phyloP scores from a whole-genome alignment of 2,329 filamentous ascomycete species.

The Fusarium albidum region DNA sequence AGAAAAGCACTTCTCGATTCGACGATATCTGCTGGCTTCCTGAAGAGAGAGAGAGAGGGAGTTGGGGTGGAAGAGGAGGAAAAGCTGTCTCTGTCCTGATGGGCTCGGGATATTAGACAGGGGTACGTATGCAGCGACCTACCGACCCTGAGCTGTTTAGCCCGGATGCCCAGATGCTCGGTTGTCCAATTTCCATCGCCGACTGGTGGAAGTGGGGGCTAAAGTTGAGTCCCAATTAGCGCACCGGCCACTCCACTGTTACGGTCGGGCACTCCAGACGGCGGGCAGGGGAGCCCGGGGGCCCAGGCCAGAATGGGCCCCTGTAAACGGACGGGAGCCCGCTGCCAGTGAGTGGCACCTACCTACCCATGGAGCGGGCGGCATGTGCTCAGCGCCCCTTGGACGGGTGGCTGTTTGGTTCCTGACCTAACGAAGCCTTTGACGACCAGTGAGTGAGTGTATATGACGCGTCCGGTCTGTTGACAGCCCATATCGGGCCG shows the following conservation, averaged over 20 bases:
- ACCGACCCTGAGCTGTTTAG: constrained; percentile 24
- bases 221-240: background rate
- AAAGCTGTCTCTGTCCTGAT: constrained; percentile 37
- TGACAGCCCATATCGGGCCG: background rate
- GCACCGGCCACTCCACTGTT: constrained; percentile 31
- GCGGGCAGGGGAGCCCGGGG: too few species aligned
- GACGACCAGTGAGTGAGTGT: too few species aligned
- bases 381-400: constrained; percentile 14
- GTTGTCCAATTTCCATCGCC: constrained; percentile 27
- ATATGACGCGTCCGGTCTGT: too few species aligned
- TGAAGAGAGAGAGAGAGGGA: constrained; percentile 17
- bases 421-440: too few species aligned
- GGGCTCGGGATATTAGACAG: constrained; percentile 31
- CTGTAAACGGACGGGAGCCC: constrained; percentile 25
- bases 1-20: constrained; percentile 21
- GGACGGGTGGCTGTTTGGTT: too few species aligned
- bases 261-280: constrained; percentile 13
- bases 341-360: constrained; percentile 19
- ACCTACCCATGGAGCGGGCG: constrained; percentile 17
- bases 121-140: constrained; percentile 30
- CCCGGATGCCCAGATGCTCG: background rate
- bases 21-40: constrained; percentile 26
- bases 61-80: constrained; percentile 17
- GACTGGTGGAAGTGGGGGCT: constrained; percentile 12
- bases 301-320: constrained; percentile 19